phyloP scores from a whole-genome alignment of 2,329 filamentous ascomycete species.

The Aspergillus aculeatinus region DNA sequence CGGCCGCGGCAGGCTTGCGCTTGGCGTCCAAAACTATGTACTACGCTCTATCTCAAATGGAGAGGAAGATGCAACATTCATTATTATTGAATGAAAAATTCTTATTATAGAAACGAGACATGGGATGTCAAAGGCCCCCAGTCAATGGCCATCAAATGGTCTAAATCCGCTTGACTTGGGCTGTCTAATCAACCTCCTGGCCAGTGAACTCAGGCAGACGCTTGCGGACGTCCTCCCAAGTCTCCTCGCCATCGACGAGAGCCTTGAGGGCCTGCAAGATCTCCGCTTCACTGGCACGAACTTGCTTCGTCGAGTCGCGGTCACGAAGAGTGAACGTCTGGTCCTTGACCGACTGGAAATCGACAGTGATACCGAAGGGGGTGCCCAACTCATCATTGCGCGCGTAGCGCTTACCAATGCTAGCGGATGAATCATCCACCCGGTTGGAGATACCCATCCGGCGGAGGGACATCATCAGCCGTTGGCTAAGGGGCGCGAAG shows the following conservation, averaged over 20 bases:
- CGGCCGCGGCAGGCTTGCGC: neutral
- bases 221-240: constrained; percentile 69
- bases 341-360: constrained; percentile 93
- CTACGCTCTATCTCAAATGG: constrained; percentile 8
- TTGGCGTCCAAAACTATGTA: neutral
- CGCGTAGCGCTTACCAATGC: constrained; percentile 91
- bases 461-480: constrained; percentile 74
- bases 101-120: neutral
- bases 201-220: constrained; percentile 82
- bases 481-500: constrained; percentile 74
- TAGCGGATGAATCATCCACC: constrained; percentile 85
- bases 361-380: constrained; percentile 87
- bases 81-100: neutral
- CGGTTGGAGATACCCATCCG: constrained; percentile 75
- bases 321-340: constrained; percentile 83
- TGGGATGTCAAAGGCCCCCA: no score
- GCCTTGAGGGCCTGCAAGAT: constrained; percentile 72
- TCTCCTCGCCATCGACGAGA: constrained; percentile 62
- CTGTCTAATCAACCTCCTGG: constrained; percentile 58
- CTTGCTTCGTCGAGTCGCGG: constrained; percentile 86
- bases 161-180: neutral
- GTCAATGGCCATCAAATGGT: neutral
- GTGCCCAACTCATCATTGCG: constrained; percentile 96
- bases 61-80: no score
- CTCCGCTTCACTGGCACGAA: constrained; percentile 76